phyloP scores from a whole-genome alignment of 73 alveolate species.

The Symbiodinium pilosum region DNA sequence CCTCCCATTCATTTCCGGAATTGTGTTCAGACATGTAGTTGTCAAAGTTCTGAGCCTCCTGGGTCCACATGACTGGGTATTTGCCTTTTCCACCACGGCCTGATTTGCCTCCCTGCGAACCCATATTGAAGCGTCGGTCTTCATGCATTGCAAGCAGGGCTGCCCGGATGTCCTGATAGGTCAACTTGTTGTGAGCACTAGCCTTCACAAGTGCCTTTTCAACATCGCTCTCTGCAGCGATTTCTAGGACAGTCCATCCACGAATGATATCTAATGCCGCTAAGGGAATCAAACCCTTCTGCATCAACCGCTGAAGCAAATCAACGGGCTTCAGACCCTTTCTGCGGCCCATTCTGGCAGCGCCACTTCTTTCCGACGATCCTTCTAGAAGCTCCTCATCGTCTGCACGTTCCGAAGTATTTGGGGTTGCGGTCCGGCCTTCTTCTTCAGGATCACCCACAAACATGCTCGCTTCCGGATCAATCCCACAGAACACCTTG shows the following conservation, averaged over 20 bases:
- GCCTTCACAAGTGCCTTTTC: slow-evolving; percentile 20
- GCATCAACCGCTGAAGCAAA: slow-evolving; percentile 25
- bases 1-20: not conserved
- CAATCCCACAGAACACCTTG: slow-evolving; percentile 4
- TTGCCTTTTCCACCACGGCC: not conserved
- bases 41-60: not conserved
- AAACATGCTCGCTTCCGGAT: not conserved
- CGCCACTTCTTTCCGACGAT: no score
- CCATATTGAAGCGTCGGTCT: slow-evolving; percentile 23
- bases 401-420: not conserved
- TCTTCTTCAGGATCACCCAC: not conserved
- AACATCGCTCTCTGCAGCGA: not conserved
- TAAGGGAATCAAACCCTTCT: slow-evolving; percentile 23
- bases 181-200: not conserved
- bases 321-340: not conserved
- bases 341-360: not conserved
- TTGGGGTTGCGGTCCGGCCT: not conserved
- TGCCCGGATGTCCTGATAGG: not conserved
- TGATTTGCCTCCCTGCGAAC: no score
- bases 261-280: slow-evolving; percentile 37
- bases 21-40: not conserved
- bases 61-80: not conserved
- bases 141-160: not conserved
- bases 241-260: slow-evolving; percentile 27
- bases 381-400: not conserved